Evolutionary conservation across 2,329 filamentous ascomycete genomes (phyloP).

Genomic region (Trichophyton rubrum): DNA sequence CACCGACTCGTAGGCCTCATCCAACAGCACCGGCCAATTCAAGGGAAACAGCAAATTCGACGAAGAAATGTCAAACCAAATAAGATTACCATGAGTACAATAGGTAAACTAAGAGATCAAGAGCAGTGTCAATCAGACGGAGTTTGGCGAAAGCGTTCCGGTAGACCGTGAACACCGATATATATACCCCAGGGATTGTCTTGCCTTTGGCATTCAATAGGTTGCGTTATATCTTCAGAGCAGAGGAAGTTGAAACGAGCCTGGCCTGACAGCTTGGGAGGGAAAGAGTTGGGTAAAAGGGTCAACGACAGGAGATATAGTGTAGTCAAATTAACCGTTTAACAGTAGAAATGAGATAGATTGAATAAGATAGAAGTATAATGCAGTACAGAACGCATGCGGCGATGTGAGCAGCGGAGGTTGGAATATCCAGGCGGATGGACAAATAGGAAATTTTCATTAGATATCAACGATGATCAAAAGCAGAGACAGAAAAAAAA

Average conservation of each 20-base stretch:
- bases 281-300: neutral
- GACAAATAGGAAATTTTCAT: neutral
- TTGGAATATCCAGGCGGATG: neutral
- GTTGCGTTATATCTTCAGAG: neutral
- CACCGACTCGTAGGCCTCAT: neutral
- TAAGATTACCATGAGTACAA: neutral
- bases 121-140: neutral
- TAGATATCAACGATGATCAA: neutral
- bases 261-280: neutral
- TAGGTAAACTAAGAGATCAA: neutral
- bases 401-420: neutral
- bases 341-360: neutral
- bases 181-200: neutral
- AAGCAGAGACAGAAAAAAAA: neutral
- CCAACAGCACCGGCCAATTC: neutral
- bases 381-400: neutral
- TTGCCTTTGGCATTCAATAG: neutral
- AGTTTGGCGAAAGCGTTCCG: neutral
- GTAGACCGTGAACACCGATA: neutral
- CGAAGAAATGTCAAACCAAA: neutral
- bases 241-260: neutral
- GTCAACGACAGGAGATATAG: neutral
- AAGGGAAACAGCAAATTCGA: neutral
- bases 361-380: constrained; percentile 2
- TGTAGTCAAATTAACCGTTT: neutral